Evolutionary conservation across 345 rosid genomes (phyloP), one percentile per base, ranked within the genome.

Genomic region (Salix arbutifolia): DNA sequence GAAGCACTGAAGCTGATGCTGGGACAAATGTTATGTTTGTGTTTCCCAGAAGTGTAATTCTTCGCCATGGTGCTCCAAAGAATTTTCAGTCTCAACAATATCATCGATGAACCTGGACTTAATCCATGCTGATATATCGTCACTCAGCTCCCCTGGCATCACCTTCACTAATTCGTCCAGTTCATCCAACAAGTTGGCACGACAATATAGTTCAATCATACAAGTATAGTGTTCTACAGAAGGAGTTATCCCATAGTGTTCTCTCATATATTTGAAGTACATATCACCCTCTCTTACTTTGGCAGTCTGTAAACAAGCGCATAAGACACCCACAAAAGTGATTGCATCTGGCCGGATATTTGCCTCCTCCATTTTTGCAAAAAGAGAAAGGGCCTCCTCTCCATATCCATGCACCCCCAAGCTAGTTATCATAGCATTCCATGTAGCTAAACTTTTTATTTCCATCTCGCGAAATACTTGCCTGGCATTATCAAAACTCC

Each of bases 341-440:
- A 92, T 89, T 19, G 89, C 91, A 77, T 94, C 92, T 13, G 94
- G 93, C 73, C 65, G 77, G 5, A 82, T 74, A 11, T 67, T 78
- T 53, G 65, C 82, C 78, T 72, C 85, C 80, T 80, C 88, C 97
- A 90, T 89, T 80, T 83, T 69, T 17, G 70, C 85, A 80, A 90
- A 92, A 67, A 90, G 81, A 58, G 82, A 81, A 52, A 90, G 84
- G 69, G 93, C 94, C 80, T 88, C 91, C 25, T 81, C 86, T 10
- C 90, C 92, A 75, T n/a, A 82, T 3, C 97, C 97, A 74, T 92
- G 94, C 72, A 92, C 92, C 1, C 94, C 97, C 79, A 88, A 87
- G 80, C 94, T 88, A 72, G 93, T 87, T 60, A 92, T 90, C 97
- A 92, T 92, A 4, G 94, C 69, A 69, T 89, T 92, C 94, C 97